phyloP scores from a whole-genome alignment of 192 early-diverging fungal species.

The Coemansia asiatica region DNA sequence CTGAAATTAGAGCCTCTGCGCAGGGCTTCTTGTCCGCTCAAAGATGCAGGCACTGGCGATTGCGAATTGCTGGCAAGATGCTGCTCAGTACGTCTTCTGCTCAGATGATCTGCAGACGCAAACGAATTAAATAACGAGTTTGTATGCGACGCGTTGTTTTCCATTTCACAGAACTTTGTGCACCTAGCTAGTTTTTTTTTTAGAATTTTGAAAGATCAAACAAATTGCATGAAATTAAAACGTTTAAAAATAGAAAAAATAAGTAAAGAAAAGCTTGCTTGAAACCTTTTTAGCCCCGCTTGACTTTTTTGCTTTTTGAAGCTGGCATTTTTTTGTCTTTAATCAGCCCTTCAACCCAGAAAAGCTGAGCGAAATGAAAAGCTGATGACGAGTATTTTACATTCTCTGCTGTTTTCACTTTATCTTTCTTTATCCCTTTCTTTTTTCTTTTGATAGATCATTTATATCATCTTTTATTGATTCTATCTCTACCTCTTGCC shows the following conservation, averaged over 20 bases:
- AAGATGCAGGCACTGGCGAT: slow-evolving; percentile 18
- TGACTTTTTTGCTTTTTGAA: background rate
- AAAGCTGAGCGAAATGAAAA: too few species aligned
- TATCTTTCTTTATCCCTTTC: background rate
- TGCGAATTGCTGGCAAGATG: slow-evolving; percentile 18
- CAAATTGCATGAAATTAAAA: too few species aligned
- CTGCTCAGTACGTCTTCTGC: slow-evolving; percentile 28
- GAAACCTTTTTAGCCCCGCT: background rate
- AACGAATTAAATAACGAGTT: slow-evolving; percentile 36
- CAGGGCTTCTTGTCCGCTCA: slow-evolving; percentile 11
- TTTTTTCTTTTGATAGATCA: background rate
- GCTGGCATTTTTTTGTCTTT: too few species aligned
- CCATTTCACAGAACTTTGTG: too few species aligned
- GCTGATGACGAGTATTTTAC: too few species aligned
- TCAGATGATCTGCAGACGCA: slow-evolving; percentile 16
- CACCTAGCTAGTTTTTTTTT: too few species aligned
- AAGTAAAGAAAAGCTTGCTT: background rate
- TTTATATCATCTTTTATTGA: too few species aligned
- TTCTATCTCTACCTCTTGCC: too few species aligned
- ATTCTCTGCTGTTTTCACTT: background rate
- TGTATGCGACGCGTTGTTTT: slow-evolving; percentile 23
- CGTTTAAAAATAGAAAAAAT: background rate
- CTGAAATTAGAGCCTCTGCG: slow-evolving; percentile 21
- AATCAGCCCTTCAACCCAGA: too few species aligned
- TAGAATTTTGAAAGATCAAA: slow-evolving; percentile 12